Conservation (phyloP, 2,329 filamentous ascomycete species). For the Sclerotinia minor region DNA sequence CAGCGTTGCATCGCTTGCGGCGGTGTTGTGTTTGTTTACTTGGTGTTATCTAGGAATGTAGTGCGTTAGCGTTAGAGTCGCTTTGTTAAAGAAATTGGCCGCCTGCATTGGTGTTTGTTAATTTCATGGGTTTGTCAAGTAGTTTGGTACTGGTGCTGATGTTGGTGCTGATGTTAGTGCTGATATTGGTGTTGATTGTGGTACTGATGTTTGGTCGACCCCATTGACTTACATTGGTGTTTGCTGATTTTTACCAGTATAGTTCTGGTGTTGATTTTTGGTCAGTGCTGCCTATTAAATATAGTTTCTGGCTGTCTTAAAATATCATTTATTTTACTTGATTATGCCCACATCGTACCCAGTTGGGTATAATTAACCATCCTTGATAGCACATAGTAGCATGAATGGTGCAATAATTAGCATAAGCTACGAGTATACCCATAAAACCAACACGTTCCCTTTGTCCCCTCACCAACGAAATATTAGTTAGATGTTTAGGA, state of each 20-base stretch:
- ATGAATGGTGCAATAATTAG: neutral
- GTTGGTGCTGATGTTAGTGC: neutral
- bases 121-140: neutral
- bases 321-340: neutral
- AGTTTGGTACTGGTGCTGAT: neutral
- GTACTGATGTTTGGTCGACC: neutral
- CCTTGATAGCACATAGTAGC: neutral
- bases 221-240: neutral
- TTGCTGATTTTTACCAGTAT: neutral
- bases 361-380: neutral
- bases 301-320: neutral
- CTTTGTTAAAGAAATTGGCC: neutral
- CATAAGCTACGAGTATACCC: conserved; percentile 10
- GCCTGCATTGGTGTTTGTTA: neutral
- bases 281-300: no score
- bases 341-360: neutral
- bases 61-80: neutral
- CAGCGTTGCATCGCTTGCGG: conserved; percentile 3
- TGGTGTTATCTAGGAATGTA: neutral
- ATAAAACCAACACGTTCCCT: conserved; percentile 11
- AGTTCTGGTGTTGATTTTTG: neutral
- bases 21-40: neutral
- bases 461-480: neutral
- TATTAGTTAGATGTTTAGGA: neutral
- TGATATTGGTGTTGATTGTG: conserved; percentile 1